Base-by-base conservation (phyloP, 2,329 filamentous ascomycete genomes). In the Xenoacremonium recifei region DNA sequence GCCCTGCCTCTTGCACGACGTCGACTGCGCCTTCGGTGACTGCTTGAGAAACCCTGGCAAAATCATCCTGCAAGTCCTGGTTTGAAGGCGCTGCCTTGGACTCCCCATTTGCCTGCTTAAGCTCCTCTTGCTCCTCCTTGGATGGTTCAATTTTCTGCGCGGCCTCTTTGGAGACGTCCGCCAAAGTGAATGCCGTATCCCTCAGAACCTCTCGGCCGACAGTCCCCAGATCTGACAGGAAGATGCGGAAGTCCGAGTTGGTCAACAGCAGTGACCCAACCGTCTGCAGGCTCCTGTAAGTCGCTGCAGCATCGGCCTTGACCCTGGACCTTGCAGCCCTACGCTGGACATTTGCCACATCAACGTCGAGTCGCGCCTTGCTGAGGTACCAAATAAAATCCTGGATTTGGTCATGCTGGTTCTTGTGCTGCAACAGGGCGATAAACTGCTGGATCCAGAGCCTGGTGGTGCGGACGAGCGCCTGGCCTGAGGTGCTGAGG, bases 241-340 rank as follows among this genome's bases (percentile, higher is more conserved):
- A 90, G 6, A 91, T 74, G 29, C 91, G 84, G 63, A 97, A 96
- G 57, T 96, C 90, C 0, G 86, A 83, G 61, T 97, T 97, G 12
- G 88, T 89, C 32, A 97, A 71, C 1, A 96, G 77, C n/a, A 97
- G 72, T 3, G 85, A 87, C 21, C 87, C 85, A 1, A 97, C 81
- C 0, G 90, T 96, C 44, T 83, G 85, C 35, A 96, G 68, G 62
- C 90, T 96, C 58, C 86, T 76, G 57, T 91, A 91, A 13, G 87
- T 58, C 1, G 66, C 66, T 5, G 58, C 54, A 6, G 50, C 56
- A 37, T 67, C 60, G n/a, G 62, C 62, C 45, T 56, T 61, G 23
- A 59, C 58, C 39, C 59, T 65, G 45, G 57, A 56, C 3, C 55
- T 50, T 4, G 58, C 44, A 11, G 59, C 58, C 23, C 56, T 53